phyloP scores from a whole-genome alignment of 31 red algal species.

The Asparagopsis taxiformis region DNA sequence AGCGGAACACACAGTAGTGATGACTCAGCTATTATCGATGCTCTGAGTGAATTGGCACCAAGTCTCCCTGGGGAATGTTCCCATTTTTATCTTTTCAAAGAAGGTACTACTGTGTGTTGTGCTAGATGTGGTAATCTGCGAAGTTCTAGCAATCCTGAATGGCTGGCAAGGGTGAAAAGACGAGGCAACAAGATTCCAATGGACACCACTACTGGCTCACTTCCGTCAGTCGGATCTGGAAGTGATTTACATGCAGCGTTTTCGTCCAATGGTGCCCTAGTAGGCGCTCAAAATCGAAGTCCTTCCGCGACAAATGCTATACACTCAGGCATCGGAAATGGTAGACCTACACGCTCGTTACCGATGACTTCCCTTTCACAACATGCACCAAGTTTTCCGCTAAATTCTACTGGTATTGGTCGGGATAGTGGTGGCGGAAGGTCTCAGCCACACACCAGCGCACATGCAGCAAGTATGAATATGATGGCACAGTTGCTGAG shows the following conservation, averaged over 20 bases:
- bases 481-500: constrained; percentile 22
- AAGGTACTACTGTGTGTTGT: constrained; percentile 65
- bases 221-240: constrained; percentile 3
- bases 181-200: constrained; percentile 47
- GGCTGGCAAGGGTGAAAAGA: constrained; percentile 81
- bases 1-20: background rate
- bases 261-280: constrained; percentile 1
- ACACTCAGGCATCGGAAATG: background rate
- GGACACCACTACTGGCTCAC: constrained; percentile 6
- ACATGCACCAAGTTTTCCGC: background rate
- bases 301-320: constrained; percentile 1
- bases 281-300: constrained; percentile 1
- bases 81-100: constrained; percentile 82
- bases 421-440: constrained; percentile 4
- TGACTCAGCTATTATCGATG: constrained; percentile 5
- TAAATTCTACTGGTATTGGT: background rate
- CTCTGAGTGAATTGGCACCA: background rate
- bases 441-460: background rate
- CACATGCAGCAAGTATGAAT: constrained; percentile 9
- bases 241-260: constrained; percentile 3
- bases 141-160: constrained; percentile 70
- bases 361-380: background rate
- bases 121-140: constrained; percentile 66
- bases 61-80: constrained; percentile 32
- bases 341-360: background rate